A percentile compares a stretch with the other conserved stretches of the same genome.
phyloP scores from a whole-genome alignment of 2,329 filamentous ascomycete species.

The Talaromyces verruculosus region DNA sequence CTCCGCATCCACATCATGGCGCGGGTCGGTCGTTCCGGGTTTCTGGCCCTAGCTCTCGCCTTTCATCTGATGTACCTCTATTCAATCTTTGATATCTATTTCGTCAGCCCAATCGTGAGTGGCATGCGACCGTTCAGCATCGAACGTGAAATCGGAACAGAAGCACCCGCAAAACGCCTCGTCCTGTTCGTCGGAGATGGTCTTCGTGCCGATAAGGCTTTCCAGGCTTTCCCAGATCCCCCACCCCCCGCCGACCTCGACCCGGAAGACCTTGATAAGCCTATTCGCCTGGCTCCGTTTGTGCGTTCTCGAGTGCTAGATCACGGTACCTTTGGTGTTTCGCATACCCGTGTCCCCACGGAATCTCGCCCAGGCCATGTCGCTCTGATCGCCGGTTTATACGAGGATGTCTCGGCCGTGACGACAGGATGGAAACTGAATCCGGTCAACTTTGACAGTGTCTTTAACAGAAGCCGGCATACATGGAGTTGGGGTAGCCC shows the following conservation, averaged over 20 bases:
- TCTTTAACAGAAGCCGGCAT: slow-evolving; percentile 94
- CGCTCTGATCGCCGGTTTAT: slow-evolving; percentile 90
- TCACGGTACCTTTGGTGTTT: slow-evolving; percentile 93
- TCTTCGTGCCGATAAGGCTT: slow-evolving; percentile 94
- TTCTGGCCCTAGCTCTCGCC: slow-evolving; percentile 81
- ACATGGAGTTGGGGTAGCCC: slow-evolving; percentile 99
- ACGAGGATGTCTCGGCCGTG: slow-evolving; percentile 96
- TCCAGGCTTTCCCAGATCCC: slow-evolving; percentile 88
- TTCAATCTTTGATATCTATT: slow-evolving; percentile 98
- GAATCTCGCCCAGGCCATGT: slow-evolving; percentile 96
- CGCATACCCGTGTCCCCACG: slow-evolving; percentile 93
- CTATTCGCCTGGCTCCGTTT: slow-evolving; percentile 83
- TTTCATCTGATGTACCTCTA: slow-evolving; percentile 94
- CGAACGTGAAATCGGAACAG: slow-evolving; percentile 57
- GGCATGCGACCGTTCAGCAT: slow-evolving; percentile 84
- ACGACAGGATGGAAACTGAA: slow-evolving; percentile 98
- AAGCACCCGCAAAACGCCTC: slow-evolving; percentile 82
- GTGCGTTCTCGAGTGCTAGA: slow-evolving; percentile 83
- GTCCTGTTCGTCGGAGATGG: slow-evolving; percentile 97
- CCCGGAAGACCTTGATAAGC: slow-evolving; percentile 37
- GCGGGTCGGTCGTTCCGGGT: slow-evolving; percentile 70
- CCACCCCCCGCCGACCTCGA: slow-evolving; percentile 53
- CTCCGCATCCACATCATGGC: slow-evolving; percentile 38
- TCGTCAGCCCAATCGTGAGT: slow-evolving; percentile 93
- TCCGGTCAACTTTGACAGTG: slow-evolving; percentile 96